Evolutionary conservation across 1,139 yeast species (phyloP).

Genomic region (Taphrina confusa): DNA sequence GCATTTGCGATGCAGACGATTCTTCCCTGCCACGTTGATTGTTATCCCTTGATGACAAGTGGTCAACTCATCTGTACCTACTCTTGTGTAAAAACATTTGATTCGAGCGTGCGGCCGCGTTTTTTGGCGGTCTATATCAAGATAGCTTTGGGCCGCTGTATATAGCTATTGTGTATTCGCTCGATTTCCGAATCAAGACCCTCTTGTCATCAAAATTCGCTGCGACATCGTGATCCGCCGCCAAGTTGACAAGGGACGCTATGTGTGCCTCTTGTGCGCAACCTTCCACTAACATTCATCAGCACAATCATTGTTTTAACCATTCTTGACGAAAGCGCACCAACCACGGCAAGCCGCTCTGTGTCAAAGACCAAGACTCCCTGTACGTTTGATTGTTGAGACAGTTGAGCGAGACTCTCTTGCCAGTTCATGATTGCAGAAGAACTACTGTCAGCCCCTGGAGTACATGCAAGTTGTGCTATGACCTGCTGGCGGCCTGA

Average conservation of each 20-base stretch:
- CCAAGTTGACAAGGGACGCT: neutral
- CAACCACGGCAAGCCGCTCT: conserved; percentile 1
- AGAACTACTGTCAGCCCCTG: no score
- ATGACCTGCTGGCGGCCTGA: no score
- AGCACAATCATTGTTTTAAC: neutral
- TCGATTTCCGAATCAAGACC: neutral
- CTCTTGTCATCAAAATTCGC: conserved; percentile 12
- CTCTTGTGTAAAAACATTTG: no score
- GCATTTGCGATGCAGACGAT: neutral
- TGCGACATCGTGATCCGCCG: conserved; percentile 3
- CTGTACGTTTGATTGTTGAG: neutral
- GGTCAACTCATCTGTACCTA: no score
- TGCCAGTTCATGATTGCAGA: conserved; percentile 17
- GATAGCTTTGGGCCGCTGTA: neutral
- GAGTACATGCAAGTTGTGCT: neutral
- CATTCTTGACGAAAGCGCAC: no score
- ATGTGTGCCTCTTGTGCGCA: conserved; percentile 2
- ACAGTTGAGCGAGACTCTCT: neutral
- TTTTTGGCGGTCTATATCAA: neutral
- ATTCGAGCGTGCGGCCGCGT: no score
- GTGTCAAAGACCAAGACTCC: conserved; percentile 8
- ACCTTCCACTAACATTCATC: neutral
- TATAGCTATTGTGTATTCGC: conserved; percentile 1
- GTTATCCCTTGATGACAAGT: no score
- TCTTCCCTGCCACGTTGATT: no score